Evolutionary conservation across 2,329 filamentous ascomycete species (phyloP).

Genomic region (Rhinocladiella similis): DNA sequence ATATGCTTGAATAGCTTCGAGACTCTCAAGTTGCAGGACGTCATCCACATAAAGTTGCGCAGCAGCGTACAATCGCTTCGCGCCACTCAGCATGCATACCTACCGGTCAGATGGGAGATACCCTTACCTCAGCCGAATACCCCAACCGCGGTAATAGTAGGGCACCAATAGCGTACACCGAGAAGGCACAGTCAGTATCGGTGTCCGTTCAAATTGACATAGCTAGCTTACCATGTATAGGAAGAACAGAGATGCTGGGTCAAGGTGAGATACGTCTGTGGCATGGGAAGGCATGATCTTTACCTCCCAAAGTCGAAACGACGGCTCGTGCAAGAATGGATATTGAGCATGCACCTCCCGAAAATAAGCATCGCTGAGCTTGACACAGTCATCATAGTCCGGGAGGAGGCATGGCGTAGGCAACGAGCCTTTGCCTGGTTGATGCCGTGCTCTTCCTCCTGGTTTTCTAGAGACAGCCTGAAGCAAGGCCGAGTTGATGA

Average conservation of each 20-base stretch:
- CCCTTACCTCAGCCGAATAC: constrained; percentile 20
- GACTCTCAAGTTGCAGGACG: constrained; percentile 29
- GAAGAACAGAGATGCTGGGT: constrained; percentile 25
- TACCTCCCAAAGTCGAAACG: constrained; percentile 28
- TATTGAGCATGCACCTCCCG: constrained; percentile 30
- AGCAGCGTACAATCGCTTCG: constrained; percentile 23
- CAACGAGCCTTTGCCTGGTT: neutral
- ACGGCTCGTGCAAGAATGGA: constrained; percentile 31
- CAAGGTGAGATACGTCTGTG: neutral
- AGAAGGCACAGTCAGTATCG: neutral
- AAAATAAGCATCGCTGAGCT: constrained; percentile 30
- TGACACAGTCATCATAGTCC: constrained; percentile 12
- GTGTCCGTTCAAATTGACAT: neutral
- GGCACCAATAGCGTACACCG: constrained; percentile 32
- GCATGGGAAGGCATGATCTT: neutral
- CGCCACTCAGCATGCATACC: constrained; percentile 1
- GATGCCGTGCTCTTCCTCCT: neutral
- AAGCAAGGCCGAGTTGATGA: constrained; percentile 24
- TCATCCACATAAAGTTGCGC: constrained; percentile 23
- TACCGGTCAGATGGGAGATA: neutral
- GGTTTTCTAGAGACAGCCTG: neutral
- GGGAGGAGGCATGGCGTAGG: constrained; percentile 20
- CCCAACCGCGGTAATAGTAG: constrained; percentile 21
- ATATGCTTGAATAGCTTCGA: constrained; percentile 37
- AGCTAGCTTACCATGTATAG: constrained; percentile 27